Percentiles rank a stretch among this genome's conserved stretches.
These are phyloP conservation scores for Phascolomyces articulosus DNA, from an alignment of 371 early-diverging fungal genomes.

Conservation along the genomic window DNA sequence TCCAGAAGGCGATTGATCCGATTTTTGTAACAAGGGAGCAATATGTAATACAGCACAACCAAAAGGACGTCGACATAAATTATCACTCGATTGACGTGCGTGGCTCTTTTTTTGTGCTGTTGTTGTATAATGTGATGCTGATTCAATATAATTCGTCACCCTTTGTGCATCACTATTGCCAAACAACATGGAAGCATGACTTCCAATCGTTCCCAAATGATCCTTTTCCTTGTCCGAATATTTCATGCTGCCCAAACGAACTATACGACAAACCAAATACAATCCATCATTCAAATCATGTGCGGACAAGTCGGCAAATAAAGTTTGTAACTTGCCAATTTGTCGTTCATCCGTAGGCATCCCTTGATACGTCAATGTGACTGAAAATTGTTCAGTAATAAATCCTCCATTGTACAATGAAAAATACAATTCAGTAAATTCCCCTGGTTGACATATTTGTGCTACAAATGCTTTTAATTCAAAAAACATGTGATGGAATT, in stretches of 20 bases:
- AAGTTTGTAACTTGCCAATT: constrained; percentile 53
- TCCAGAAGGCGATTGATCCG: constrained; percentile 15
- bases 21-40: constrained; percentile 36
- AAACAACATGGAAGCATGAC: constrained; percentile 34
- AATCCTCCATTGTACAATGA: constrained; percentile 61
- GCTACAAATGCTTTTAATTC: constrained; percentile 70
- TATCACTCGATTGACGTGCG: constrained; percentile 7
- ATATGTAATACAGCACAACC: constrained; percentile 68
- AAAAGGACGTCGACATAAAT: constrained; percentile 60
- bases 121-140: not conserved
- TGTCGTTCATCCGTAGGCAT: constrained; percentile 59
- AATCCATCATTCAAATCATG: constrained; percentile 57
- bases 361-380: constrained; percentile 58
- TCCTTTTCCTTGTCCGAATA: constrained; percentile 55
- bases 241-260: constrained; percentile 68
- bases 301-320: constrained; percentile 62
- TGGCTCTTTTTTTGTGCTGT: constrained; percentile 4
- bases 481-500: constrained; percentile 59
- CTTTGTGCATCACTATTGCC: constrained; percentile 21
- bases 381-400: constrained; percentile 68
- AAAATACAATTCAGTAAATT: constrained; percentile 68
- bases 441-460: constrained; percentile 66
- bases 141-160: constrained; percentile 2
- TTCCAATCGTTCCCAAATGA: constrained; percentile 24
- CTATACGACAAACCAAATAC: constrained; percentile 66